phyloP scores from a whole-genome alignment of 2,329 filamentous ascomycete genomes.

The Ilyonectria mors-panacis region DNA sequence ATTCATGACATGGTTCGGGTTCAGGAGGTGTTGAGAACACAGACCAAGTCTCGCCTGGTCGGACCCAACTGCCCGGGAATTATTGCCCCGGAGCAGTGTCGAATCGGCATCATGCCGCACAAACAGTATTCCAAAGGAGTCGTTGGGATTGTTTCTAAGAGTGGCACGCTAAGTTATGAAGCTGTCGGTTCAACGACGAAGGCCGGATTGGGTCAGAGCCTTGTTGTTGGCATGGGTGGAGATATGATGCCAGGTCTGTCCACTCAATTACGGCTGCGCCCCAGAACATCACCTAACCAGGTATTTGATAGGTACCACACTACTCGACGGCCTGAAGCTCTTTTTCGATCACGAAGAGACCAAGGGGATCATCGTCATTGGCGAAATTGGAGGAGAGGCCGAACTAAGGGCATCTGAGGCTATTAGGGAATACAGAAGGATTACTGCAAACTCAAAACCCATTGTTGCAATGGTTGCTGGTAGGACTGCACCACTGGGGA shows the following conservation, averaged over 20 bases:
- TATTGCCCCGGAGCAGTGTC: conserved; percentile 79
- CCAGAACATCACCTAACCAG: background rate
- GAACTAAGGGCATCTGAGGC: conserved; percentile 81
- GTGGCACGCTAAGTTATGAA: conserved; percentile 85
- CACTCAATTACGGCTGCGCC: background rate
- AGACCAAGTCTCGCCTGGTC: conserved; percentile 80
- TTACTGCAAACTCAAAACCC: conserved; percentile 73
- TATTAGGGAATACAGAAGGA: conserved; percentile 75
- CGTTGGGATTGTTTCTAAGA: conserved; percentile 85
- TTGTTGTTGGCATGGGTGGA: conserved; percentile 84
- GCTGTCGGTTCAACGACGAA: conserved; percentile 81
- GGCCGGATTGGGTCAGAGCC: conserved; percentile 82
- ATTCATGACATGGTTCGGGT: conserved; percentile 82
- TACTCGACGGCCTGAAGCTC: conserved; percentile 78
- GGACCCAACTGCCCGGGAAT: conserved; percentile 88
- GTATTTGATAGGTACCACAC: conserved; percentile 66
- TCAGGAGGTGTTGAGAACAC: conserved; percentile 79
- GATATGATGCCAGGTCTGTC: conserved; percentile 76
- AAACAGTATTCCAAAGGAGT: conserved; percentile 67
- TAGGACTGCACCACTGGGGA: conserved; percentile 70
- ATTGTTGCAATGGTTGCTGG: conserved; percentile 77
- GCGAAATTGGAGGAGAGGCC: conserved; percentile 79
- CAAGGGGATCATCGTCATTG: conserved; percentile 79
- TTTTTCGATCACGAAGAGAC: conserved; percentile 79
- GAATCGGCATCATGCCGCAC: conserved; percentile 60